phyloP scores from a whole-genome alignment of 176 grass and related monocot genomes.

The Thinopyrum elongatum region DNA sequence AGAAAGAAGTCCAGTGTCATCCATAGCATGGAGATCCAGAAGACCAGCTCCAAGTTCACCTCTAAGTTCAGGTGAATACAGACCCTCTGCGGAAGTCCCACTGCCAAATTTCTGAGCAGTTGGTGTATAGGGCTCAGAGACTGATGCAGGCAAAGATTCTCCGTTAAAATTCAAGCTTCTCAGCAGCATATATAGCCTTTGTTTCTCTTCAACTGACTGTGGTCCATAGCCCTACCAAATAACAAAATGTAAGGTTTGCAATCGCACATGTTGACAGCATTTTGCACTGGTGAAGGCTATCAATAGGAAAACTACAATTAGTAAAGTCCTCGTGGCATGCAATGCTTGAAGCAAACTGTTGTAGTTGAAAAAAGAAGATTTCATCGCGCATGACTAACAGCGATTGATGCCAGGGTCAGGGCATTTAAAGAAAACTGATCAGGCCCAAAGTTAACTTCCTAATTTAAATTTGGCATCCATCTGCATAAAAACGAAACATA shows the following conservation, averaged over 20 bases:
- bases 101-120: slow-evolving; percentile 64
- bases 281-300: background rate
- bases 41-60: slow-evolving; percentile 98
- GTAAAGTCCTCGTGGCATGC: background rate
- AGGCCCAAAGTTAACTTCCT: background rate
- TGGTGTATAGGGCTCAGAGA: slow-evolving; percentile 71
- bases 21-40: slow-evolving; percentile 93
- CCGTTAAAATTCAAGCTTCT: slow-evolving; percentile 89
- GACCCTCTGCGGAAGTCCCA: slow-evolving; percentile 51
- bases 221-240: slow-evolving; percentile 92
- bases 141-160: slow-evolving; percentile 49
- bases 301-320: background rate
- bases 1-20: slow-evolving; percentile 92
- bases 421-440: background rate
- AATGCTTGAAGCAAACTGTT: slow-evolving; percentile 11
- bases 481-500: background rate
- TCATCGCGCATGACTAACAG: background rate
- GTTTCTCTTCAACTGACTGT: slow-evolving; percentile 90
- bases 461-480: background rate
- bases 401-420: background rate
- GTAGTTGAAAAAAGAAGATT: background rate
- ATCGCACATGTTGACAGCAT: background rate
- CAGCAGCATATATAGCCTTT: slow-evolving; percentile 77
- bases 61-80: slow-evolving; percentile 95
- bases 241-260: slow-evolving; percentile 26